Evolutionary conservation across 2,329 filamentous ascomycete species (phyloP), one percentile per base, ranked within the genome.

Genomic region (Cladophialophora immunda): DNA sequence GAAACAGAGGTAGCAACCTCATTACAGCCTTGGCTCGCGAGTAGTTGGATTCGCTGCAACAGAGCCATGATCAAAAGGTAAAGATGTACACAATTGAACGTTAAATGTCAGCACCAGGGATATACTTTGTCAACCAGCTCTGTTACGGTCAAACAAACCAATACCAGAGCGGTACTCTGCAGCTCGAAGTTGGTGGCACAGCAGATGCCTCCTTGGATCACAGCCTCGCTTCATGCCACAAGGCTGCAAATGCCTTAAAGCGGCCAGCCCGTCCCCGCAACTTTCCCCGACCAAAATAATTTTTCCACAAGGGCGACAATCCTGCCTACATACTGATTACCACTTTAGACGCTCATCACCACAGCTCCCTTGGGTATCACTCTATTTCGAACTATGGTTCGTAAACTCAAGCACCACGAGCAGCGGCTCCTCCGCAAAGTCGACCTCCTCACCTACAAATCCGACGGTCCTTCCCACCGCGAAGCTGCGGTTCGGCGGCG

Each of bases 331-430:
- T 55, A 3, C 15, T 34, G n/a, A 4, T 29, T 32, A 30, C 53
- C 13, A 34, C 27, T 22, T 55, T 27, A 22, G 15, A 32, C 22
- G 27, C 15, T 27, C 53, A n/a, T 29, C 30, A 9, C n/a, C 27
- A 30, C 27, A 19, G 15, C 11, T 19, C 25, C 11, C 3, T 32
- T n/a, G 3, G 13, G n/a, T 1, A 8, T 15, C n/a, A 45, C 36
- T 19, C 15, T n/a, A 13, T 17, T 8, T 3, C n/a, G 53, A 41
- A 82, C 73, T 65, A 98, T 98, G 95, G 93, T 97, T 73, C 91
- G 95, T 75, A 93, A 97, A 84, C 89, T 99, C 77, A 98, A 97
- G 82, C 88, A 97, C 81, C 94, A 97, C 82, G 95, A 99, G 89
- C 89, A 95, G 78, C 96, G 95, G 73, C 91, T 98, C 77, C 88